These are phyloP conservation scores for Entomortierella lignicola DNA, from an alignment of 192 early-diverging fungal species.

Conservation along the genomic window DNA sequence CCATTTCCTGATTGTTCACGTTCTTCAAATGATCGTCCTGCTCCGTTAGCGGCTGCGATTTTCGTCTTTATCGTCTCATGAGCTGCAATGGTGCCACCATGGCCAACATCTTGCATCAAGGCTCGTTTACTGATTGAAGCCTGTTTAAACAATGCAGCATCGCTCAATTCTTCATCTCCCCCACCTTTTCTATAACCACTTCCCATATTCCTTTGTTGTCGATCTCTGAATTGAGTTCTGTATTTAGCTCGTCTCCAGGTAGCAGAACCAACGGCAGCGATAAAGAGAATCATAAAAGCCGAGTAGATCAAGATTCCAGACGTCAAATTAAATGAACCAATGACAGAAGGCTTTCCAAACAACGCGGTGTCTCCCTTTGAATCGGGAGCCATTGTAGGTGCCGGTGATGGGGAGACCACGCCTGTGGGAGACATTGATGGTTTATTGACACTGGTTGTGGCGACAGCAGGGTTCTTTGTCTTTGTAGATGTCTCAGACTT, in stretches of 20 bases:
- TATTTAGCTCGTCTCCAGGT: constrained; percentile 40
- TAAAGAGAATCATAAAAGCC: constrained; percentile 29
- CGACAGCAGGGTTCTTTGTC: neutral
- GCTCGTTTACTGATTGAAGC: constrained; percentile 50
- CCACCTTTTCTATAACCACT: constrained; percentile 14
- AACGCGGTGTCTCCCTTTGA: constrained; percentile 37
- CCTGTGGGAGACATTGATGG: constrained; percentile 15
- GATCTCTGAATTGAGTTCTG: constrained; percentile 35
- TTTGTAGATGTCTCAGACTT: constrained; percentile 7
- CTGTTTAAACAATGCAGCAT: constrained; percentile 45
- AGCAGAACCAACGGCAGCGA: constrained; percentile 24
- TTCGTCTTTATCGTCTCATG: constrained; percentile 23
- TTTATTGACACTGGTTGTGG: neutral
- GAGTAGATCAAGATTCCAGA: constrained; percentile 42
- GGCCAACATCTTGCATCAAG: constrained; percentile 44
- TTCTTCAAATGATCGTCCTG: constrained; percentile 43
- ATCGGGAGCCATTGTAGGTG: constrained; percentile 12
- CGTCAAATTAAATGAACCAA: constrained; percentile 40
- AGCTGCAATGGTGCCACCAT: constrained; percentile 14
- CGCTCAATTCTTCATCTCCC: constrained; percentile 23
- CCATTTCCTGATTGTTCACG: constrained; percentile 5
- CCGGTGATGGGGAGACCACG: neutral
- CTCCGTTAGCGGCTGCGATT: constrained; percentile 42
- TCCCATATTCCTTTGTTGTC: constrained; percentile 31
- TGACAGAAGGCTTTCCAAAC: constrained; percentile 36